phyloP scores from a whole-genome alignment of 2,329 filamentous ascomycete species.

The Colletotrichum lentis region DNA sequence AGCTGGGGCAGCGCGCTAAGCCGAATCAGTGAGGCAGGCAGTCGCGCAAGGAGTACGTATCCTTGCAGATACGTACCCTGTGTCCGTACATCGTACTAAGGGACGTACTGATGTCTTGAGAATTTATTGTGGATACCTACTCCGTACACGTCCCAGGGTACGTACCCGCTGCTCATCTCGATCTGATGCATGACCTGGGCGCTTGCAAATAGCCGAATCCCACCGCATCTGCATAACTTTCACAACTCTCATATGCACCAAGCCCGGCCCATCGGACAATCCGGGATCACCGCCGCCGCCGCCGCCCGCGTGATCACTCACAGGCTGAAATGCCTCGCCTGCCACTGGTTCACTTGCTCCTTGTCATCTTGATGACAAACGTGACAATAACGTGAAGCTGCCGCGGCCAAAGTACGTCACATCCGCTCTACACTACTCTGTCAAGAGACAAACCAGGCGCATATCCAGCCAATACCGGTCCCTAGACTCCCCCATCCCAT shows the following conservation, averaged over 20 bases:
- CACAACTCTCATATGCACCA: constrained; percentile 27
- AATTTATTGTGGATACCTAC: too few relatives aligned
- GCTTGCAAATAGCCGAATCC: constrained; percentile 6
- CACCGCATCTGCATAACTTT: neutral
- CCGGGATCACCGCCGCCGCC: constrained; percentile 1
- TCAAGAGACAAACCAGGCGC: neutral
- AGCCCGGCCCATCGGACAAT: constrained; percentile 5
- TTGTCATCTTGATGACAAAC: constrained; percentile 23
- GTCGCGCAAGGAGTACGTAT: neutral
- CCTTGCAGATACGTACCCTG: too few relatives aligned
- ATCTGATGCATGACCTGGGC: neutral
- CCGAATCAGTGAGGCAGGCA: neutral
- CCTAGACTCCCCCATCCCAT: neutral
- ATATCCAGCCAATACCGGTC: neutral
- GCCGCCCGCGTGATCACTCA: constrained; percentile 16
- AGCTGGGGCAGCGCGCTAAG: neutral
- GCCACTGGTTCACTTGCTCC: neutral
- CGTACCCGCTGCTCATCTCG: too few relatives aligned
- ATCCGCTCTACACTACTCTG: neutral
- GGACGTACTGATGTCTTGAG: too few relatives aligned
- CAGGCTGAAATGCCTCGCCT: neutral
- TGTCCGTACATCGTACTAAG: too few relatives aligned
- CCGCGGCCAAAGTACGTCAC: neutral
- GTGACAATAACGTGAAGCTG: neutral
- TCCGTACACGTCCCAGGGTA: too few relatives aligned